Evolutionary conservation across 441 rosid genomes (phyloP), one percentile per base, ranked within the genome.

Genomic region (Pelargonium fulgidum): DNA sequence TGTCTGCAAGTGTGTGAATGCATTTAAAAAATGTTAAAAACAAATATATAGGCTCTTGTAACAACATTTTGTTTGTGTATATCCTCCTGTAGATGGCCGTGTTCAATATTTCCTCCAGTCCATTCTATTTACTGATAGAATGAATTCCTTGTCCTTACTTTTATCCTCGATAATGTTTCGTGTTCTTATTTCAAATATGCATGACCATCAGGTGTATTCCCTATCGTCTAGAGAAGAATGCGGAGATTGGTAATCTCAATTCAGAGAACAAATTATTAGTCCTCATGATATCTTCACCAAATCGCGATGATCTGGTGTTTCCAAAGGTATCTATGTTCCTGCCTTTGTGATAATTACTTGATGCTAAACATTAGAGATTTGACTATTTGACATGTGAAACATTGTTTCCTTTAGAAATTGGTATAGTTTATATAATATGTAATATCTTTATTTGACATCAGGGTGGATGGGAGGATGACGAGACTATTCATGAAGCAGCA

Each of bases 381-480:
- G 4, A 48, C n/a, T 11, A 1, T 48, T 48, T 2, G 17, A 48
- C 6, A 39, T 33, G 14, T 66, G 10, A 22, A 22, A 22, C 24
- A 22, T 22, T 0, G 24, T 22, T 22, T 22, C 24, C 24, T 22
- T 22, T 7, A 13, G 7, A 50, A 16, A 17, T 61, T 65, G 42
- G 44, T 0, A 48, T 22, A 22, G 24, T 22, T 0, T 22, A 22
- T 22, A 22, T 22, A 19, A 6, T 3, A 62, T 67, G 24, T 41
- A 5, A 52, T 17, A 10, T 36, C 7, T 20, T 48, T 17, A 0
- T 20, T 54, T 65, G 17, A 13, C 65, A 77, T 69, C 82, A 85
- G 92, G 92, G 92, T 41, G 89, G 89, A 56, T 85, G 89, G 89
- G 92, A 87, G 76, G 78, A 87, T 33, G 88, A 85, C 68, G 92